Evolutionary conservation across 2,329 filamentous ascomycete genomes (phyloP).

Genomic region (Xylariaceae sp.): DNA sequence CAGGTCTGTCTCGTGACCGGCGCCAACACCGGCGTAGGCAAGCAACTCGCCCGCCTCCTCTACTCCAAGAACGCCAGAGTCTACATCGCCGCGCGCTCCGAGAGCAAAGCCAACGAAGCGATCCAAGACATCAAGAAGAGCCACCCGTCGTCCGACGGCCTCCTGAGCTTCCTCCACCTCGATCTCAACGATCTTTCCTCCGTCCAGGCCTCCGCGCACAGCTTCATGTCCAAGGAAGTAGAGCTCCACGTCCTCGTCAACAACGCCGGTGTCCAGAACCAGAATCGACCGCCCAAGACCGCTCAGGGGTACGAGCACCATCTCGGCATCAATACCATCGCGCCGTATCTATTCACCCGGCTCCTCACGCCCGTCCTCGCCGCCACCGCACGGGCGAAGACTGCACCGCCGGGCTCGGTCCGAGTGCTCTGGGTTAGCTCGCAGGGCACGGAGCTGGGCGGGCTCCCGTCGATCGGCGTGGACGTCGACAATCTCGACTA

Average conservation of each 20-base stretch:
- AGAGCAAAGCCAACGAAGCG: conserved; percentile 33
- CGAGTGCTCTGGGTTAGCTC: conserved; percentile 26
- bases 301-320: conserved; percentile 27
- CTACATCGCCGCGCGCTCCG: conserved; percentile 38
- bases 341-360: conserved; percentile 22
- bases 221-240: conserved; percentile 32
- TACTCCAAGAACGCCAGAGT: conserved; percentile 39
- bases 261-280: conserved; percentile 31
- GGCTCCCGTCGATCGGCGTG: neutral
- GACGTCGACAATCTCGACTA: conserved; percentile 15
- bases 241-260: conserved; percentile 37
- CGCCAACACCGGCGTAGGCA: conserved; percentile 34
- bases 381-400: conserved; percentile 11
- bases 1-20: conserved; percentile 18
- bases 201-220: conserved; percentile 33
- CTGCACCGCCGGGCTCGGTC: conserved; percentile 6
- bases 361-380: conserved; percentile 21
- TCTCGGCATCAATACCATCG: conserved; percentile 24
- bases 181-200: conserved; percentile 35
- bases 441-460: conserved; percentile 10
- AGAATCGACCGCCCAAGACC: conserved; percentile 22
- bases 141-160: conserved; percentile 21
- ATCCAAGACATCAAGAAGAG: conserved; percentile 35
- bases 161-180: conserved; percentile 32
- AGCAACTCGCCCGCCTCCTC: conserved; percentile 35